Evolutionary conservation across 176 grass and related monocot genomes (phyloP).

Genomic region (Lolium perenne): DNA sequence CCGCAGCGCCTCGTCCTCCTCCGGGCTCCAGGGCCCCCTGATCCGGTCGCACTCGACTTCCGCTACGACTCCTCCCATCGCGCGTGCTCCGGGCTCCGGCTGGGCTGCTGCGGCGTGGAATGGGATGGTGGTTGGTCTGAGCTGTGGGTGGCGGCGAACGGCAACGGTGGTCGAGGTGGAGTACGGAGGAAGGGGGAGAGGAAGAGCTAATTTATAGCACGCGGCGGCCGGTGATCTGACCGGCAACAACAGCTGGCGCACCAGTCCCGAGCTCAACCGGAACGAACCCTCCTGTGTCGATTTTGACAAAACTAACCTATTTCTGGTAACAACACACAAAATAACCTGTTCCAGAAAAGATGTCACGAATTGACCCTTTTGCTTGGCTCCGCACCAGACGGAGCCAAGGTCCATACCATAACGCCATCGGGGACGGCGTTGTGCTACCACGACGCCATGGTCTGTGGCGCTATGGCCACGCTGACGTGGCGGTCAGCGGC

Average conservation of each 20-base stretch:
- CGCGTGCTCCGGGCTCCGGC: too few relatives aligned
- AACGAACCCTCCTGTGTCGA: slow-evolving; percentile 24
- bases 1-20: slow-evolving; percentile 86
- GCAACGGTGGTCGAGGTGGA: too few relatives aligned
- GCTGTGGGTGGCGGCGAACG: background rate
- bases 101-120: background rate
- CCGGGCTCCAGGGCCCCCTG: slow-evolving; percentile 82
- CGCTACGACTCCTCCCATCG: background rate
- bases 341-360: too few relatives aligned
- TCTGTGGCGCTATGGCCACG: too few relatives aligned
- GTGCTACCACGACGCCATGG: too few relatives aligned
- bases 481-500: too few relatives aligned
- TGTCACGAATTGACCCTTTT: too few relatives aligned
- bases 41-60: slow-evolving; percentile 59
- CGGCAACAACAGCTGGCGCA: slow-evolving; percentile 41
- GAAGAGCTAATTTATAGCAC: background rate
- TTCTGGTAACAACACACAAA: too few relatives aligned
- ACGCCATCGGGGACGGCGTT: too few relatives aligned
- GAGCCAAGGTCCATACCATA: too few relatives aligned
- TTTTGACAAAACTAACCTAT: too few relatives aligned
- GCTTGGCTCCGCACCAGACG: too few relatives aligned
- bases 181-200: background rate
- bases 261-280: background rate
- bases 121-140: background rate
- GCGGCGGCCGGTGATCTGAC: slow-evolving; percentile 39